Percentiles rank a stretch among this genome's conserved stretches.
phyloP scores from a whole-genome alignment of 768 basidiomycete genomes.

The Fomitopsis serialis region DNA sequence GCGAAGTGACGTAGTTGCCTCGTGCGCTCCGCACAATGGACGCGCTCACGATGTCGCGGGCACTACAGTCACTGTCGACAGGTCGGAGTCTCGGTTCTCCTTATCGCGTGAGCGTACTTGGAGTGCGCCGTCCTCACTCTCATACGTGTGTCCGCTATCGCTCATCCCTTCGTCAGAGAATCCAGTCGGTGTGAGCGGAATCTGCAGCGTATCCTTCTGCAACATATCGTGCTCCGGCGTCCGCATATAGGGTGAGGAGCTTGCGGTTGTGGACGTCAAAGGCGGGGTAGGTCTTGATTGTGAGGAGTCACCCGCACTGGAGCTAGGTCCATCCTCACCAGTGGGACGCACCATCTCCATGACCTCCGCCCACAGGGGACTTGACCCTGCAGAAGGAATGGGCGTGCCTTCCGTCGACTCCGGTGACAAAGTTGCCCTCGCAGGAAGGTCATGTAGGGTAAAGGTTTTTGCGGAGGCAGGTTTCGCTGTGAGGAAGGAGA shows the following conservation, averaged over 20 bases:
- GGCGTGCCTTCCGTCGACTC: conserved; percentile 7
- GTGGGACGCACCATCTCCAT: conserved; percentile 14
- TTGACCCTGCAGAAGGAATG: conserved; percentile 10
- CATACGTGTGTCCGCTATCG: not conserved
- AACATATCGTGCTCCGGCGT: not conserved
- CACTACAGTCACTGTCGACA: conserved; percentile 25
- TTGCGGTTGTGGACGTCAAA: not conserved
- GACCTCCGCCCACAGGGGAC: conserved; percentile 16
- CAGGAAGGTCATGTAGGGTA: conserved; percentile 11
- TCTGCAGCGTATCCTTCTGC: not conserved
- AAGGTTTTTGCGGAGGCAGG: conserved; percentile 17
- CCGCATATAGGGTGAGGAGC: not conserved
- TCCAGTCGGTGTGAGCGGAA: not conserved
- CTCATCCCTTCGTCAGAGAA: not conserved
- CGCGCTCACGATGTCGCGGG: conserved; percentile 24
- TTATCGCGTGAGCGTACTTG: conserved; percentile 8
- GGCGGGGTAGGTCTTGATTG: conserved; percentile 3
- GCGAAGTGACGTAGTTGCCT: conserved; percentile 17
- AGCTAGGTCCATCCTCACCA: not conserved
- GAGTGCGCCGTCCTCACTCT: conserved; percentile 1
- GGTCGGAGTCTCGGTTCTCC: conserved; percentile 25
- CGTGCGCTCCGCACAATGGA: conserved; percentile 18
- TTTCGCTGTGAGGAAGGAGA: conserved; percentile 4
- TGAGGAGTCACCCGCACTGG: not conserved
- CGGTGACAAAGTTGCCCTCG: not conserved